A percentile compares a stretch with the other conserved stretches of the same genome.
Evolutionary conservation across 257 asterid species (phyloP).

Genomic region (Gardenia jasminoides): DNA sequence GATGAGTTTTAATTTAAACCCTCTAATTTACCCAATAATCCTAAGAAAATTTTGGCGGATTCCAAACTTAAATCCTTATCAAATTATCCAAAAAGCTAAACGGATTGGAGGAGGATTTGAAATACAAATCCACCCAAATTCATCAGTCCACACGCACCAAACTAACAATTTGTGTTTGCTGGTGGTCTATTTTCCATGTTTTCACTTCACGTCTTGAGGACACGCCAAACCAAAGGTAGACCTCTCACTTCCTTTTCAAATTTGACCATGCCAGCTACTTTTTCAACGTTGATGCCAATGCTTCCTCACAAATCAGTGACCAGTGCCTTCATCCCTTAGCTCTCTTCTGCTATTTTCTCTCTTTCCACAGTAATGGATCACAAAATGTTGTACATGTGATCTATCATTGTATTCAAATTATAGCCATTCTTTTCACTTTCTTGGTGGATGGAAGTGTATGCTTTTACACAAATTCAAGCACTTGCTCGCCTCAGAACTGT

Average conservation of each 20-base stretch:
- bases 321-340: conserved; percentile 1
- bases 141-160: too few species aligned
- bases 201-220: too few species aligned
- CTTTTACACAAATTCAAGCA: conserved; percentile 15
- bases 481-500: conserved; percentile 40
- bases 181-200: too few species aligned
- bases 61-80: too few species aligned
- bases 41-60: too few species aligned
- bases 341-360: not conserved
- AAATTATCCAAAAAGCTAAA: too few species aligned
- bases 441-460: conserved; percentile 15
- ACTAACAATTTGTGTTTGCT: too few species aligned
- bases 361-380: conserved; percentile 19
- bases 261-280: conserved; percentile 1
- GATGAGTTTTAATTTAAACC: too few species aligned
- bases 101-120: too few species aligned
- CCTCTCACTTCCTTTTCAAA: conserved; percentile 4
- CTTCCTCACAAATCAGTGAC: conserved; percentile 5
- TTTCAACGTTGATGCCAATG: conserved; percentile 17
- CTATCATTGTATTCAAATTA: conserved; percentile 19
- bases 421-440: conserved; percentile 19
- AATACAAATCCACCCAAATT: too few species aligned
- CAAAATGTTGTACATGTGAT: conserved; percentile 6
- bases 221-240: not conserved
- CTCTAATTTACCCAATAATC: too few species aligned